Base-by-base conservation (phyloP, 2,329 filamentous ascomycete species). In the Grosmannia serpens region DNA sequence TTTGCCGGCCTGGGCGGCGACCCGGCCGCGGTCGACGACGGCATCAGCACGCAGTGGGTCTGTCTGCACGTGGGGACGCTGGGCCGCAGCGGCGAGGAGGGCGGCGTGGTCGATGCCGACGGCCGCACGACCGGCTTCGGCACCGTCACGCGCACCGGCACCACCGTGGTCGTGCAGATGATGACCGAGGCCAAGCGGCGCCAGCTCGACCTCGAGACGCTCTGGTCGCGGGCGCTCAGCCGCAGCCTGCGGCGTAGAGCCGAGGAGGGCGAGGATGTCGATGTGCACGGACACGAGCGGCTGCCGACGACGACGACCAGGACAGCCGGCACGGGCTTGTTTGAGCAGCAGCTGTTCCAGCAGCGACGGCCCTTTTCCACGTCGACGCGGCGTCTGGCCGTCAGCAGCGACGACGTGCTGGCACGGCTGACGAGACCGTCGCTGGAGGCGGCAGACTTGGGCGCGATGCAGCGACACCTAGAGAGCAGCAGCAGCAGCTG, bases 41-140 rank as follows among this genome's bases (percentile, higher is more conserved):
- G 91, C 2, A 88, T 96, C 56, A 86, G 87, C 15, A 96, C 92
- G 1, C 91, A 91, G 11, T 99, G 94, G 94, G 87, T 99, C 24
- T 99, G 94, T 71, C 88, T 97, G 61, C 95, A 96, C 68, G 81
- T 94, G 11, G 89, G 89, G 5, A 82, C 81, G 20, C 78, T 90
- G 1, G 82, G 86, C 50, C 75, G 78, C n/a, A 8, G 50, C 2
- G 66, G 69, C 20, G 67, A 69, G 10, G 77, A 82, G 61, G 68
- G 72, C 17, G 69, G 72, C 13, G 71, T 75, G 29, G 68, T 78
- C 44, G 75, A 78, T 24, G 73, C 75, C 20, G 71, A 73, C 15
- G 77, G 83, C 17, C 77, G 80, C 10, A 83, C 91, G 59, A 85
- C 90, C 38, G 92, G 92, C 0, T 96, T 96, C 67, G 89, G 90